Evolutionary conservation across 441 rosid species (phyloP), one percentile per base, ranked within the genome.

Genomic region (Macaranga tanarius): DNA sequence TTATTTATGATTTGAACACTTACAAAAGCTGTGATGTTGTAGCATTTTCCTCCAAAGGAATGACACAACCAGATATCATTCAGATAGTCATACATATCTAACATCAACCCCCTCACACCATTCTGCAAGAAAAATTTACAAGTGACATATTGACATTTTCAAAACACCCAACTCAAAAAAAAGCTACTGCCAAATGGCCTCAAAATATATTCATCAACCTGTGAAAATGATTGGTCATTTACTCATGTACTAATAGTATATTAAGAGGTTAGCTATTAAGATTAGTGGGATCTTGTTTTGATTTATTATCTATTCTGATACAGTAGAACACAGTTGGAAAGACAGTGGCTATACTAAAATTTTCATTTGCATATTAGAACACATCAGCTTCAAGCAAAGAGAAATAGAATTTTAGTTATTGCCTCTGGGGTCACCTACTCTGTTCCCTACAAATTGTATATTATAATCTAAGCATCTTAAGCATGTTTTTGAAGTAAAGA

Each of bases 71-170:
- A 94, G 71, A 90, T 67, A 75, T 89, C 95, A 72, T 88, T 87
- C 50, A 71, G 69, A 79, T 86, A 94, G 82, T 90, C 98, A 68
- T 92, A 95, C 79, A 92, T 85, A 75, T 95, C 99, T 12, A 92
- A 86, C 99, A 91, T 95, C 3, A 92, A 83, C 67, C 98, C 99
- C 73, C 99, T 86, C 42, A 94, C 89, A 40, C 96, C 98, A 87
- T 92, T 88, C 98, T 94, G 80, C 73, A 79, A 69, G 55, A 75
- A 12, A 68, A 68, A 73, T 62, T 34, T 19, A 61, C 26, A 56
- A 38, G 31, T 54, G 15, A 31, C 55, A 10, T 57, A 22, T 44
- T 38, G 26, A 72, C 45, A 60, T 25, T 9, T 64, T 45, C 54
- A 64, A 0, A 31, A 55, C 4, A 38, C n/a, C 42, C 55, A 13